Base-by-base conservation (phyloP, 805 yeast genomes). In the Yarrowia sp. region DNA sequence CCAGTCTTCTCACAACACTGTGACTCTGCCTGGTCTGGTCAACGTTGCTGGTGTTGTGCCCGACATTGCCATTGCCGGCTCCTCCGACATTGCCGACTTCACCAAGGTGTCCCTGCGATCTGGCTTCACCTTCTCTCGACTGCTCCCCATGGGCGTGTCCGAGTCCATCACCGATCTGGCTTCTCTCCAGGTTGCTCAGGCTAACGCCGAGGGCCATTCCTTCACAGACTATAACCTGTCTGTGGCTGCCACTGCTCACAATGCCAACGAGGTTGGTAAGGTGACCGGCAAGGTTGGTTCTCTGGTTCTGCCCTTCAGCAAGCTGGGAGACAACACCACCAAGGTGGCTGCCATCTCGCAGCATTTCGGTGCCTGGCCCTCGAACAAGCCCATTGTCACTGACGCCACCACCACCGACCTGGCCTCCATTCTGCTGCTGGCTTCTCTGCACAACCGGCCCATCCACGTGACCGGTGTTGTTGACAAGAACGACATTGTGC, bases 331-430 rank as follows among this genome's bases (percentile, higher is more conserved):
- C 74, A 74, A 75, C 68, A 73, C 79, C 49, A 83, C 85, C 73
- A 88, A 88, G 74, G 90, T 93, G 53, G 83, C 93, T n/a, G 83
- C 89, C 40, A 88, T 92, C 52, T 86, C 96, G 34, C 83, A 89
- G 38, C 96, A 91, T 73, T 87, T 92, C 74, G 86, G 88, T 70
- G 80, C 86, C 42, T 93, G 98, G 97, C 97, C 97, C 66, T 82
- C 83, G 64, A 79, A 79, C 74, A 92, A 92, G 81, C 94, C 95
- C 69, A 89, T 94, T 70, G 84, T 93, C 71, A 92, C 97, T 49
- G 98, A 94, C 79, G 97, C 98, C 61, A 87, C 86, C 77, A 88
- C 94, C 33, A 90, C 97, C 46, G 94, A 92, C 74, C 83, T 94
- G 75, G 98, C 98, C n/a, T 90, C 97, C 3, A 89, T 93, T 53